Evolutionary conservation across 352 stramenopile genomes (phyloP).

Genomic region (Pythium grandisporangium): DNA sequence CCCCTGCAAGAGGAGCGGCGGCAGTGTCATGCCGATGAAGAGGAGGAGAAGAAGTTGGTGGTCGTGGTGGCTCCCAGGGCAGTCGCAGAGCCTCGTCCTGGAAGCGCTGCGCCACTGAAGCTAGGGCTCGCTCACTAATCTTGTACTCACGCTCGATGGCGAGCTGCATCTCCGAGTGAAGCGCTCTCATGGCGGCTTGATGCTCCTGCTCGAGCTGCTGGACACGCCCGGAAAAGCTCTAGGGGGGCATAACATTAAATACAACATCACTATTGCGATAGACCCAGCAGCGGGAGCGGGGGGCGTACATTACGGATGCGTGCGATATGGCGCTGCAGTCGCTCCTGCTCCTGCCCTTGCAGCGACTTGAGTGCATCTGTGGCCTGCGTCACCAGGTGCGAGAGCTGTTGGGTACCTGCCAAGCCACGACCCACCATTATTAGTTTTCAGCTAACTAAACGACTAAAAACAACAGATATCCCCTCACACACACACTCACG

Average conservation of each 20-base stretch:
- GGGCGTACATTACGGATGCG: too few species aligned
- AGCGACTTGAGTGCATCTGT: slow-evolving; percentile 48
- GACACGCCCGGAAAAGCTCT: slow-evolving; percentile 46
- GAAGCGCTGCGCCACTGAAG: slow-evolving; percentile 31
- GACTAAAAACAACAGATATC: too few species aligned
- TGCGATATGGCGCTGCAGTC: slow-evolving; percentile 35
- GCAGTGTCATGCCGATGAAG: not conserved
- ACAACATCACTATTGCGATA: too few species aligned
- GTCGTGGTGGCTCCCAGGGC: slow-evolving; percentile 3
- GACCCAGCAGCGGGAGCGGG: too few species aligned
- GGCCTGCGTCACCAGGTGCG: slow-evolving; percentile 32
- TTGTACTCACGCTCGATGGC: slow-evolving; percentile 35
- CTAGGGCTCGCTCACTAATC: slow-evolving; percentile 23
- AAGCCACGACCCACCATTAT: not conserved
- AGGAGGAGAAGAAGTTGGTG: not conserved
- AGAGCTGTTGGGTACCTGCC: slow-evolving; percentile 29
- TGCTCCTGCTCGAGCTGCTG: slow-evolving; percentile 61
- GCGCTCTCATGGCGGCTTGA: slow-evolving; percentile 36
- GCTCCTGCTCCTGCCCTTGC: slow-evolving; percentile 36
- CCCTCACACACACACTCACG: too few species aligned
- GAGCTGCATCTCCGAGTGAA: slow-evolving; percentile 33
- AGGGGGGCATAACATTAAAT: too few species aligned
- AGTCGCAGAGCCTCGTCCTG: slow-evolving; percentile 29
- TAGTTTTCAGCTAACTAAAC: too few species aligned
- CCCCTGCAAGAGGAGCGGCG: slow-evolving; percentile 33